Evolutionary conservation across 106 monocot genomes (phyloP).

Genomic region (Acorus calamus): DNA sequence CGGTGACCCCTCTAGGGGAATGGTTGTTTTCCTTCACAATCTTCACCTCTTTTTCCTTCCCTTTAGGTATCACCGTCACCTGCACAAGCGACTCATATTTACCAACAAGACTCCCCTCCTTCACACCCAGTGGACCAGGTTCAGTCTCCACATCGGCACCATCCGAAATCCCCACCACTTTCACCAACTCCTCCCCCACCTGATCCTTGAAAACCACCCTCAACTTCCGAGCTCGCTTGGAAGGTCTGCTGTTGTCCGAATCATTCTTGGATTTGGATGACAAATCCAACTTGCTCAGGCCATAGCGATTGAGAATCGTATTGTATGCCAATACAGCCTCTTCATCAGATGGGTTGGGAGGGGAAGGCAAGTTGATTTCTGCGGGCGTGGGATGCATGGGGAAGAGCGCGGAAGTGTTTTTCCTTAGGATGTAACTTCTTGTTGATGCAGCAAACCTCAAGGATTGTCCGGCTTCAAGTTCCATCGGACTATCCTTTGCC

Average conservation of each 20-base stretch:
- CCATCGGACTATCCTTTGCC: slow-evolving; percentile 72
- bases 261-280: slow-evolving; percentile 24
- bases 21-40: slow-evolving; percentile 25
- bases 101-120: slow-evolving; percentile 95
- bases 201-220: slow-evolving; percentile 87
- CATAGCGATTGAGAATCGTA: slow-evolving; percentile 89
- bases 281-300: slow-evolving; percentile 37
- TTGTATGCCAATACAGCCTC: slow-evolving; percentile 91
- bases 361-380: slow-evolving; percentile 65
- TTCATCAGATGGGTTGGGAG: slow-evolving; percentile 84
- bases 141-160: slow-evolving; percentile 89
- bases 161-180: slow-evolving; percentile 90
- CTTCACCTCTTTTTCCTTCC: slow-evolving; percentile 46
- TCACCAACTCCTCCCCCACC: slow-evolving; percentile 59
- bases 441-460: slow-evolving; percentile 90
- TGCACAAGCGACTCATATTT: slow-evolving; percentile 97
- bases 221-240: slow-evolving; percentile 46
- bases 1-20: slow-evolving; percentile 69
- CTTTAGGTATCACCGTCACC: slow-evolving; percentile 80
- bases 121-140: slow-evolving; percentile 88
- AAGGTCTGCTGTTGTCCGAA: slow-evolving; percentile 26
- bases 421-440: slow-evolving; percentile 74
- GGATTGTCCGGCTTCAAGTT: slow-evolving; percentile 95
- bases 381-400: slow-evolving; percentile 32
- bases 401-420: slow-evolving; percentile 68